A percentile compares a stretch with the other conserved stretches of the same genome.
phyloP scores from a whole-genome alignment of 257 asterid genomes.

The Misopates orontium region DNA sequence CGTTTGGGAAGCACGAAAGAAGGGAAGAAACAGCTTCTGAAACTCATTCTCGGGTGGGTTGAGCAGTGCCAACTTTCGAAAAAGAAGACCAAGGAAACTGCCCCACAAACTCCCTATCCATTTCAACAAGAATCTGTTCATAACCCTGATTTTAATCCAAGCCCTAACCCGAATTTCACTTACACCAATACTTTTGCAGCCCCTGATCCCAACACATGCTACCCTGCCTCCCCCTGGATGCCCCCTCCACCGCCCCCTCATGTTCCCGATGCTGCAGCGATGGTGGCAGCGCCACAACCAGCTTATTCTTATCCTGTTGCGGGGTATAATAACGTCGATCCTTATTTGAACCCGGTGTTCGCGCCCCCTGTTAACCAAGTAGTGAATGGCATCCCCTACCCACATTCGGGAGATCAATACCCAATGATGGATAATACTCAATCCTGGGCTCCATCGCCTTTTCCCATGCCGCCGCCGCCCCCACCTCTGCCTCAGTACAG shows the following conservation, averaged over 20 bases:
- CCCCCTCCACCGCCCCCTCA: slow-evolving; percentile 23
- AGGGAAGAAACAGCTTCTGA: slow-evolving; percentile 73
- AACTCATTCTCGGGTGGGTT: slow-evolving; percentile 85
- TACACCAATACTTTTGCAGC: slow-evolving; percentile 22
- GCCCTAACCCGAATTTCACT: slow-evolving; percentile 29
- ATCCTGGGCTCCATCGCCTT: slow-evolving; percentile 45
- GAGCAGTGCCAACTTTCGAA: slow-evolving; percentile 70
- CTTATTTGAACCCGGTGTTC: slow-evolving; percentile 28
- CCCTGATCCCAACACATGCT: slow-evolving; percentile 32
- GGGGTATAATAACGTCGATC: slow-evolving; percentile 33
- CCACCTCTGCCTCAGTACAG: slow-evolving; percentile 36
- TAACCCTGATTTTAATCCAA: slow-evolving; percentile 4
- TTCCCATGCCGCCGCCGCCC: slow-evolving; percentile 26
- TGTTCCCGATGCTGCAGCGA: slow-evolving; percentile 18
- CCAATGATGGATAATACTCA: slow-evolving; percentile 49
- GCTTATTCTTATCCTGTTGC: slow-evolving; percentile 23
- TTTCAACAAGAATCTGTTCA: slow-evolving; percentile 17
- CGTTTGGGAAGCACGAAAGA: slow-evolving; percentile 65
- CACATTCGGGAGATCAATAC: slow-evolving; percentile 33
- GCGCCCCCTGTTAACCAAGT: slow-evolving; percentile 31
- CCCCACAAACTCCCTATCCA: slow-evolving; percentile 22
- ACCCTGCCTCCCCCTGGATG: slow-evolving; percentile 39
- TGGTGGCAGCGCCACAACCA: slow-evolving; percentile 18
- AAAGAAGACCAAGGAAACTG: slow-evolving; percentile 35
- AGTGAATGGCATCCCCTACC: slow-evolving; percentile 44